Conservation (phyloP, 2,329 filamentous ascomycete genomes). For the Onygena corvina region DNA sequence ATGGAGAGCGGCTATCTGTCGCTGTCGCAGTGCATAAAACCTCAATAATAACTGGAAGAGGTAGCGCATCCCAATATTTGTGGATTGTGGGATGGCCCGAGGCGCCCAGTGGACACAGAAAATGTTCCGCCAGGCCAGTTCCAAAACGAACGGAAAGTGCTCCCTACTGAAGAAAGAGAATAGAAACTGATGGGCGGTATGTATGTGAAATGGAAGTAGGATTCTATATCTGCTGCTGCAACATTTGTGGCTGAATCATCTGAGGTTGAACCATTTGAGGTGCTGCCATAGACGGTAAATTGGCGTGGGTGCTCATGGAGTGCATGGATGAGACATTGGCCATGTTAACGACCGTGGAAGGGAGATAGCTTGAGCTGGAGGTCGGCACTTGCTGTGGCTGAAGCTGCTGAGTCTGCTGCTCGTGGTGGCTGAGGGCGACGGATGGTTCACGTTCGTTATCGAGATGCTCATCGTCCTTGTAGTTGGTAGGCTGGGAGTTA, state of each 20-base stretch:
- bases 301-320: slow-evolving; percentile 27
- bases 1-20: slow-evolving; percentile 1
- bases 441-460: slow-evolving; percentile 64
- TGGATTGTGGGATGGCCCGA: not conserved
- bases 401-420: slow-evolving; percentile 5
- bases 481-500: slow-evolving; percentile 17
- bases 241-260: slow-evolving; percentile 27
- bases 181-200: slow-evolving; percentile 2
- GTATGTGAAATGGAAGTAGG: not conserved
- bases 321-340: slow-evolving; percentile 28
- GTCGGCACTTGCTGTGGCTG: slow-evolving; percentile 11
- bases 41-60: not conserved
- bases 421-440: not conserved
- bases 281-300: slow-evolving; percentile 31
- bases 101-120: not conserved
- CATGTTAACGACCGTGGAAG: slow-evolving; percentile 25
- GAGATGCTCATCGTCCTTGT: slow-evolving; percentile 69
- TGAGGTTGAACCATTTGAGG: slow-evolving; percentile 35
- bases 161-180: not conserved
- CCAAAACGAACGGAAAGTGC: not conserved
- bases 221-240: slow-evolving; percentile 25
- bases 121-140: not conserved
- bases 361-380: slow-evolving; percentile 17
- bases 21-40: not conserved
- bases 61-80: not conserved